Conservation (phyloP, 805 yeast species). For the Saturnispora sekii region DNA sequence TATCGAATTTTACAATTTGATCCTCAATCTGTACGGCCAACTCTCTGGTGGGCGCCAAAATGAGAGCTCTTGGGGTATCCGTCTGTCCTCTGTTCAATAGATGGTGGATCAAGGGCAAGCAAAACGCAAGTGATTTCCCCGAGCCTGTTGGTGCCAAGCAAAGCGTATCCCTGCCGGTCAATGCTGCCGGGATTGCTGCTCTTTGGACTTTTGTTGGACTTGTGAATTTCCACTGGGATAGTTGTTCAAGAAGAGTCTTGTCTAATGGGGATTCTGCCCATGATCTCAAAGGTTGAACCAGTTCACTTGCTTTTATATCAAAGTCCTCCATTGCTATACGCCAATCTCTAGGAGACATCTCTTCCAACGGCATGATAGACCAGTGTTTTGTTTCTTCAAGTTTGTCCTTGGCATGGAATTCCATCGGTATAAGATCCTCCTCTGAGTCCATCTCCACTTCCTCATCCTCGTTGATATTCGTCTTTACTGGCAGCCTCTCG, state of each 20-base stretch:
- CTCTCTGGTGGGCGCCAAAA: constrained; percentile 91
- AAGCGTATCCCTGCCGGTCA: constrained; percentile 52
- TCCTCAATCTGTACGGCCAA: constrained; percentile 76
- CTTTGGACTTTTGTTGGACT: constrained; percentile 90
- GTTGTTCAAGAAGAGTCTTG: constrained; percentile 15
- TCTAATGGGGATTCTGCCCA: constrained; percentile 65
- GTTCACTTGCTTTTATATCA: constrained; percentile 50
- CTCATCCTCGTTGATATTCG: not conserved
- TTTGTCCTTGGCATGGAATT: not conserved
- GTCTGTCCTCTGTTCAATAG: constrained; percentile 37
- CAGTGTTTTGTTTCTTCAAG: constrained; percentile 35
- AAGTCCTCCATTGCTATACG: constrained; percentile 73
- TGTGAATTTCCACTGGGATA: constrained; percentile 31
- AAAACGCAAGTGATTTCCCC: constrained; percentile 83
- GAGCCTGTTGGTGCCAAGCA: constrained; percentile 97
- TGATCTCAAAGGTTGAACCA: constrained; percentile 51
- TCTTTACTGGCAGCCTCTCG: not conserved
- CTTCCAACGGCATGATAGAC: constrained; percentile 51
- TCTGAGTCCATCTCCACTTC: not conserved
- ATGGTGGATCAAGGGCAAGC: constrained; percentile 60
- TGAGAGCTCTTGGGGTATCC: constrained; percentile 49
- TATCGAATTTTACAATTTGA: constrained; percentile 38
- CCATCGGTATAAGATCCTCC: not conserved
- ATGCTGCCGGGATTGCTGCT: constrained; percentile 70
- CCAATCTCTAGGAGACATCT: constrained; percentile 86